Base-by-base conservation (phyloP, 1,284 basidiomycete species). In the Hypsizygus ulmarius region DNA sequence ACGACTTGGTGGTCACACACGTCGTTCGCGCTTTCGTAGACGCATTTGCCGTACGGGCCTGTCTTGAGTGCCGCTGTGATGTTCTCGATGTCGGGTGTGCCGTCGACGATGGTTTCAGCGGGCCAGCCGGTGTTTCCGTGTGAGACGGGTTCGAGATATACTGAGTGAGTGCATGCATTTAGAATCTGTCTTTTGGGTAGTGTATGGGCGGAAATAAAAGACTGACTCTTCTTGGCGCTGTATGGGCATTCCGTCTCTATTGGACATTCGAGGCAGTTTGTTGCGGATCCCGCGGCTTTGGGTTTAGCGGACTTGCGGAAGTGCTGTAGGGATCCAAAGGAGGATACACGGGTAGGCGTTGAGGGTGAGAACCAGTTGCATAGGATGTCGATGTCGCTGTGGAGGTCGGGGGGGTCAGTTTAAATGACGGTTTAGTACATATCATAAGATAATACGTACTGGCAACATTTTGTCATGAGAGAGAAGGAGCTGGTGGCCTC, bases 401-500 rank as follows among this genome's bases (percentile, higher is more conserved):
- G 15, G 3, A 6, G 18, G 6, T 21, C n/a, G n/a, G 36, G 28
- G 43, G 21, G 32, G 47, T 18, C 25, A 33, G n/a, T n/a, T n/a
- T n/a, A 11, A n/a, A 27, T 16, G n/a, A 39, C 19, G 34, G 18
- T 2, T 33, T 27, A 34, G 36, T 1, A n/a, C 3, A n/a, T 3
- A 27, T 40, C 10, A 3, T 5, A n/a, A 37, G 2, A 1, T 15
- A 2, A 36, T 15, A 64, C 72, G 59, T 71, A 90, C 89, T 94
- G 90, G 78, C 87, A 93, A 57, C 83, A 84, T 72, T 94, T 94
- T 9, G 90, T 85, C 84, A 94, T 84, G 39, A 94, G 76, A 8
- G 86, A 81, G 63, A 93, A 93, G 15, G 82, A 84, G 54, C 86
- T 85, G 7, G 77, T 70, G 1, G 71, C 66, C 63, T 93, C 87